phyloP scores from a whole-genome alignment of 495 filamentous ascomycete genomes.

The Hypoxylon fuscum region DNA sequence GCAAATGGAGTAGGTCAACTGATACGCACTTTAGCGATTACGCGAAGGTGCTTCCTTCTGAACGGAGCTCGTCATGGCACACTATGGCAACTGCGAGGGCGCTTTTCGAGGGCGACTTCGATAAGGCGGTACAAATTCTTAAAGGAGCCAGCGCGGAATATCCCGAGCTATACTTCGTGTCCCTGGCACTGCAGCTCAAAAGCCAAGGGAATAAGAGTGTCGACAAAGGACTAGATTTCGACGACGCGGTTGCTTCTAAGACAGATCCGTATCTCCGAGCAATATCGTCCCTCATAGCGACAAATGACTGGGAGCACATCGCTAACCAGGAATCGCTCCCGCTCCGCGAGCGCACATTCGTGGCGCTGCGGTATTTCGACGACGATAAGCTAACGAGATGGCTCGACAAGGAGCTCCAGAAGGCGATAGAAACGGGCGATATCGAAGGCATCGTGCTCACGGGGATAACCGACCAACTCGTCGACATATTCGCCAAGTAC shows the following conservation, averaged over 20 bases:
- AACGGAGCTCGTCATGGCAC: slow-evolving; percentile 70
- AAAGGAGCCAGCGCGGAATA: slow-evolving; percentile 58
- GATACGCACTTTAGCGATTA: slow-evolving; percentile 63
- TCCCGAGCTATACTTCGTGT: slow-evolving; percentile 62
- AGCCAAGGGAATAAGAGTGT: slow-evolving; percentile 44
- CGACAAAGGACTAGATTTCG: slow-evolving; percentile 54
- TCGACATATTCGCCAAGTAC: slow-evolving; percentile 88
- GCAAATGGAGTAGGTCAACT: slow-evolving; percentile 69
- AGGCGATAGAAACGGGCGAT: slow-evolving; percentile 77
- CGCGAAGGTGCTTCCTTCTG: slow-evolving; percentile 59
- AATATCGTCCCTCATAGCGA: slow-evolving; percentile 89
- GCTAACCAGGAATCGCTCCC: slow-evolving; percentile 84
- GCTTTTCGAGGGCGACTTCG: slow-evolving; percentile 74
- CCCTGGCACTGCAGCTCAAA: slow-evolving; percentile 62
- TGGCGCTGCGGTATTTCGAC: slow-evolving; percentile 83
- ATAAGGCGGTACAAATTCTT: slow-evolving; percentile 62
- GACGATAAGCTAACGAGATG: slow-evolving; percentile 81
- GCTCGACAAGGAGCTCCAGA: slow-evolving; percentile 67
- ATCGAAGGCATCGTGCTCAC: slow-evolving; percentile 90
- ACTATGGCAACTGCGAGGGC: slow-evolving; percentile 85
- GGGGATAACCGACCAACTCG: slow-evolving; percentile 78
- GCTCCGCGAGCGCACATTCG: slow-evolving; percentile 82
- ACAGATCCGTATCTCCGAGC: slow-evolving; percentile 88
- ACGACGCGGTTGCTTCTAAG: slow-evolving; percentile 56
- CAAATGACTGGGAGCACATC: slow-evolving; percentile 85